phyloP scores from a whole-genome alignment of 2,329 filamentous ascomycete genomes.

The Penicillium rolfsii region DNA sequence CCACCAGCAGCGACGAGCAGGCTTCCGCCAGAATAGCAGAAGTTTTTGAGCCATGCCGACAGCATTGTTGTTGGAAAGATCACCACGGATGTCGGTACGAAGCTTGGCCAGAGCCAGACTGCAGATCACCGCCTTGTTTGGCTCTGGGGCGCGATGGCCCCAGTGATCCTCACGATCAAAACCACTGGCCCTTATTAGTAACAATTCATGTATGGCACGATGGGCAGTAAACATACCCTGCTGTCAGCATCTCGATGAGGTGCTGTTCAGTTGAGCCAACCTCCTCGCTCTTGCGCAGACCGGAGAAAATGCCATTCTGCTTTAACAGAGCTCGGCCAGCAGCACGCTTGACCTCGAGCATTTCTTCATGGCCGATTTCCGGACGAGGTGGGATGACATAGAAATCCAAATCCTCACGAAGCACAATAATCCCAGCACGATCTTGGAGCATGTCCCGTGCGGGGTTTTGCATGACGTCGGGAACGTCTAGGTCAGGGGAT shows the following conservation, averaged over 20 bases:
- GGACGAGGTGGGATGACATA: constrained; percentile 88
- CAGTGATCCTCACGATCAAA: constrained; percentile 95
- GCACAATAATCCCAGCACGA: constrained; percentile 92
- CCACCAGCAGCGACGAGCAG: constrained; percentile 97
- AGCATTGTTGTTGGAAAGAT: constrained; percentile 72
- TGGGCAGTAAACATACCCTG: constrained; percentile 68
- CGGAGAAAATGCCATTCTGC: constrained; percentile 95
- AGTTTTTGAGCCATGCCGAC: constrained; percentile 99
- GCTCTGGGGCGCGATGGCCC: constrained; percentile 96
- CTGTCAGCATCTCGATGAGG: constrained; percentile 98
- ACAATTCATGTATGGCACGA: not conserved
- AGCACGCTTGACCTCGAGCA: constrained; percentile 95
- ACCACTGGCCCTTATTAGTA: constrained; percentile 61
- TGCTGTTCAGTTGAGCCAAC: constrained; percentile 96
- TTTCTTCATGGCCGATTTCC: constrained; percentile 83
- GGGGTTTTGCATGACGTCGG: constrained; percentile 72
- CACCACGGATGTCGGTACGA: constrained; percentile 83
- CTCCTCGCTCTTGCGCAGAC: constrained; percentile 91
- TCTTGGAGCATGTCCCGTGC: constrained; percentile 79
- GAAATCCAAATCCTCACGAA: constrained; percentile 95
- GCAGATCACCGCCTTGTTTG: constrained; percentile 98
- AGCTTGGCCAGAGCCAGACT: constrained; percentile 90
- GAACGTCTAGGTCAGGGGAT: constrained; percentile 61
- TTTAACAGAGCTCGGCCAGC: constrained; percentile 82
- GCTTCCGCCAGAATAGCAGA: constrained; percentile 96